These are phyloP conservation scores for Ogataea kodamae DNA, from an alignment of 805 yeast genomes.

Conservation along the genomic window DNA sequence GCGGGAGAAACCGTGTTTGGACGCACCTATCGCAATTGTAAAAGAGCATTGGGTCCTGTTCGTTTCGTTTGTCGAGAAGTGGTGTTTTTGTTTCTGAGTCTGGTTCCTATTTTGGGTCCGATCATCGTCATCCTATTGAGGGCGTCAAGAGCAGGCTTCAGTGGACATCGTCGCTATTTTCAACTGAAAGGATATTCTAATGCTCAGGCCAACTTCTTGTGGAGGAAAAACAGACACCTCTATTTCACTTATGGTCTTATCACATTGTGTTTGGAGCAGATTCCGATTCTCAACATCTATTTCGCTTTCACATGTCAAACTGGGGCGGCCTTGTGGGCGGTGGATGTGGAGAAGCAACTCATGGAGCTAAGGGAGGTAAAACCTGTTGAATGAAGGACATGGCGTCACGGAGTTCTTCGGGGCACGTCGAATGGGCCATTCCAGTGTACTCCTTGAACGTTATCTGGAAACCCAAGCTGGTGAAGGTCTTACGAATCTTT, in stretches of 20 bases:
- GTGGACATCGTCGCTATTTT: slow-evolving; percentile 54
- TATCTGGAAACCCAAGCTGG: slow-evolving; percentile 42
- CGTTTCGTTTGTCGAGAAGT: slow-evolving; percentile 38
- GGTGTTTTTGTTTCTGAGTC: slow-evolving; percentile 37
- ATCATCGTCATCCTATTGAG: slow-evolving; percentile 44
- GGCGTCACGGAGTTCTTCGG: slow-evolving; percentile 62
- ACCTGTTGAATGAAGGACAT: slow-evolving; percentile 40
- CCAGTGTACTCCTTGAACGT: slow-evolving; percentile 56
- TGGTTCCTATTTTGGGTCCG: slow-evolving; percentile 61
- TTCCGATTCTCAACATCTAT: slow-evolving; percentile 51
- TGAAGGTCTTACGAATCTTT: slow-evolving; percentile 42
- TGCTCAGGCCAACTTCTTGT: slow-evolving; percentile 38
- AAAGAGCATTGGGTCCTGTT: slow-evolving; percentile 35
- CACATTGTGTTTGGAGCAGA: slow-evolving; percentile 47
- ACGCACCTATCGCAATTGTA: slow-evolving; percentile 15
- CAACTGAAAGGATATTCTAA: slow-evolving; percentile 48
- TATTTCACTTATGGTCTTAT: slow-evolving; percentile 51
- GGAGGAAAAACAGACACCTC: slow-evolving; percentile 30
- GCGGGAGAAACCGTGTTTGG: slow-evolving; percentile 30
- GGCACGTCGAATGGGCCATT: slow-evolving; percentile 63
- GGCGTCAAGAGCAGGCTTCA: slow-evolving; percentile 53
- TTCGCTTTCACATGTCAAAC: slow-evolving; percentile 56
- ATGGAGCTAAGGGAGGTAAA: slow-evolving; percentile 14
- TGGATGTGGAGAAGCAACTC: slow-evolving; percentile 31
- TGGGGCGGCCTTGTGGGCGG: slow-evolving; percentile 68